These are phyloP conservation scores for Teratosphaeriaceae sp. DNA, from an alignment of 2,329 filamentous ascomycete species.

Conservation along the genomic window DNA sequence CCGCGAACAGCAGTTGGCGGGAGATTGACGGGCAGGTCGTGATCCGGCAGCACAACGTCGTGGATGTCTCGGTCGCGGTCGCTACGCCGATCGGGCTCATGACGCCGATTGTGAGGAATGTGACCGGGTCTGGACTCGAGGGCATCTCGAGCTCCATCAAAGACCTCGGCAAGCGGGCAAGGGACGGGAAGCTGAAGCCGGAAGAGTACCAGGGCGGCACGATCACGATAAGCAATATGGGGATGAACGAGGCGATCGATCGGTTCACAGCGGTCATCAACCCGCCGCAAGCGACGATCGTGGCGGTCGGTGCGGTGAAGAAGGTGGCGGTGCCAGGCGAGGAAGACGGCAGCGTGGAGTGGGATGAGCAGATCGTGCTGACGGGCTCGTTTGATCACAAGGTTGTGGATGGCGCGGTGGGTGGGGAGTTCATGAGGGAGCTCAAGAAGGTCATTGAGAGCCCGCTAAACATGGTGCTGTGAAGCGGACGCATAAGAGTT, in stretches of 20 bases:
- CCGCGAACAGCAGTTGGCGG: constrained; percentile 91
- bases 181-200: constrained; percentile 97
- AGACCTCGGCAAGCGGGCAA: constrained; percentile 91
- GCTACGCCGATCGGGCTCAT: constrained; percentile 90
- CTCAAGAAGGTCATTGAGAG: constrained; percentile 98
- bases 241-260: constrained; percentile 96
- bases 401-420: constrained; percentile 93
- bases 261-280: constrained; percentile 99
- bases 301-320: constrained; percentile 88
- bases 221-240: constrained; percentile 99
- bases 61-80: constrained; percentile 93
- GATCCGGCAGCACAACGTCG: constrained; percentile 88
- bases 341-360: constrained; percentile 75
- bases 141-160: constrained; percentile 86
- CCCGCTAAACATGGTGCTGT: constrained; percentile 89
- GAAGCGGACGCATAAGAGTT: no score
- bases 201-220: constrained; percentile 99
- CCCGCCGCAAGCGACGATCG: constrained; percentile 91
- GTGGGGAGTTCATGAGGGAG: constrained; percentile 93
- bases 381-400: constrained; percentile 98
- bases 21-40: constrained; percentile 62
- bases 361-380: constrained; percentile 95
- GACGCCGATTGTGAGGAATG: constrained; percentile 91
- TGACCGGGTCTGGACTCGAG: constrained; percentile 78
- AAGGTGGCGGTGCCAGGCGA: constrained; percentile 89